Conservation (phyloP, 129 eudicot genomes). For the Deinandra increscens region DNA sequence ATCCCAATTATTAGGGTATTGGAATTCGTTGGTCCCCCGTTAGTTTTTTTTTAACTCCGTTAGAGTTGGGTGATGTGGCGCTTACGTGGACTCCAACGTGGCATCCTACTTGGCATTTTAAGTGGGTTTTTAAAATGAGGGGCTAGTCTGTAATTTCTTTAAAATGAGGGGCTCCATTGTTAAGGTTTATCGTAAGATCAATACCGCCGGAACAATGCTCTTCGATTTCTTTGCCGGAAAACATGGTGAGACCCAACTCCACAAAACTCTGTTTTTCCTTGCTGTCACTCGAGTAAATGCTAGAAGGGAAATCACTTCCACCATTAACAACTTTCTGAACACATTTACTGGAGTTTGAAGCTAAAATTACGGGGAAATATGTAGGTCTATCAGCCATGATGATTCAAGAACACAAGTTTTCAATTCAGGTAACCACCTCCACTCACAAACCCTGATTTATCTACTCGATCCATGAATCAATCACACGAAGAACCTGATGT, state of each 20-base stretch:
- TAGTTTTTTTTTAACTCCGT: no score
- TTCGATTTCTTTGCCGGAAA: constrained; percentile 49
- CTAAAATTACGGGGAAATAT: constrained; percentile 17
- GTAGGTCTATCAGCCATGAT: constrained; percentile 45
- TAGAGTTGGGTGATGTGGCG: no score
- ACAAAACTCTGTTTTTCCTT: constrained; percentile 40
- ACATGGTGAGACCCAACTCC: constrained; percentile 34
- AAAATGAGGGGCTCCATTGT: constrained; percentile 30
- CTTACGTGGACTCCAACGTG: no score
- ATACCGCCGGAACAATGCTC: constrained; percentile 46
- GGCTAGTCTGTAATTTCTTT: no score
- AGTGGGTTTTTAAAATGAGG: no score
- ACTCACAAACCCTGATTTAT: constrained; percentile 38
- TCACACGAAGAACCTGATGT: constrained; percentile 7
- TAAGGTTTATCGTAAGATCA: constrained; percentile 40
- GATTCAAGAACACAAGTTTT: constrained; percentile 20
- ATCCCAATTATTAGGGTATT: no score
- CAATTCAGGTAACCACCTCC: constrained; percentile 27
- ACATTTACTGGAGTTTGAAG: constrained; percentile 23
- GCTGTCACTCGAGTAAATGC: constrained; percentile 20
- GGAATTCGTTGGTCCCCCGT: no score
- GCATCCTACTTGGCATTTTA: no score
- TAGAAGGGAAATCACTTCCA: constrained; percentile 17
- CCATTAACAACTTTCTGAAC: constrained; percentile 26
- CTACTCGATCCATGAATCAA: constrained; percentile 31